These are phyloP conservation scores for Guyanaporus albipodus DNA, from an alignment of 768 basidiomycete genomes.

Conservation along the genomic window DNA sequence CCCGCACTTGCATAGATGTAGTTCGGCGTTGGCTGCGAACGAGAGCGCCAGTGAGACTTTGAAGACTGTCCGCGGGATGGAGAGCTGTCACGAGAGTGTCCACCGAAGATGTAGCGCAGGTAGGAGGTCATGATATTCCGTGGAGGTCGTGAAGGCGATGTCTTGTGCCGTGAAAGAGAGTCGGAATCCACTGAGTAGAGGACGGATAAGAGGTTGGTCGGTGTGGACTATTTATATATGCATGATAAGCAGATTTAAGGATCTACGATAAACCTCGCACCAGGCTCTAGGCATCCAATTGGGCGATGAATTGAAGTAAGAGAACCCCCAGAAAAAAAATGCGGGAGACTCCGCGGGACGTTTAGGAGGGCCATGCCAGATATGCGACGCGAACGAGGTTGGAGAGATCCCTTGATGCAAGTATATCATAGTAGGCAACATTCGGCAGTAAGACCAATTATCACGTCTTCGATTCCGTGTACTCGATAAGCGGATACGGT, in stretches of 20 bases:
- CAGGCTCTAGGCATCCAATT: slow-evolving; percentile 23
- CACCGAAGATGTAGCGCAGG: slow-evolving; percentile 46
- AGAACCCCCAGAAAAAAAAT: slow-evolving; percentile 29
- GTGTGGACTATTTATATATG: slow-evolving; percentile 25
- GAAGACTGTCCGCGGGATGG: slow-evolving; percentile 26
- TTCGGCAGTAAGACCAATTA: slow-evolving; percentile 10
- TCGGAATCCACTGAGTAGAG: slow-evolving; percentile 8
- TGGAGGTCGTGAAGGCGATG: slow-evolving; percentile 18
- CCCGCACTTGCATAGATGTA: slow-evolving; percentile 40
- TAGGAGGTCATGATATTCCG: slow-evolving; percentile 43
- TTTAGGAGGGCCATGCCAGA: slow-evolving; percentile 23
- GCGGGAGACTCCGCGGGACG: slow-evolving; percentile 14
- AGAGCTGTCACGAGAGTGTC: slow-evolving; percentile 26
- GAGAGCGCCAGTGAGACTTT: slow-evolving; percentile 43
- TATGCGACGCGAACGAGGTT: slow-evolving; percentile 15
- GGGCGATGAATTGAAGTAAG: slow-evolving; percentile 32
- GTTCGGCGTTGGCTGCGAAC: slow-evolving; percentile 36
- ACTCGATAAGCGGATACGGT: slow-evolving; percentile 16
- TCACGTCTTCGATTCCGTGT: slow-evolving; percentile 32
- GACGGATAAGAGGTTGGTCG: slow-evolving; percentile 4
- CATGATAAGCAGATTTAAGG: slow-evolving; percentile 19
- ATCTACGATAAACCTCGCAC: slow-evolving; percentile 14
- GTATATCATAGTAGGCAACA: slow-evolving; percentile 5
- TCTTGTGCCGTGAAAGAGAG: slow-evolving; percentile 15
- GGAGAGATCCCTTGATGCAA: slow-evolving; percentile 9